Evolutionary conservation across 2,329 filamentous ascomycete species (phyloP), one percentile per base, ranked within the genome.

Genomic region (Ophiocordyceps camponoti-rufipedis): DNA sequence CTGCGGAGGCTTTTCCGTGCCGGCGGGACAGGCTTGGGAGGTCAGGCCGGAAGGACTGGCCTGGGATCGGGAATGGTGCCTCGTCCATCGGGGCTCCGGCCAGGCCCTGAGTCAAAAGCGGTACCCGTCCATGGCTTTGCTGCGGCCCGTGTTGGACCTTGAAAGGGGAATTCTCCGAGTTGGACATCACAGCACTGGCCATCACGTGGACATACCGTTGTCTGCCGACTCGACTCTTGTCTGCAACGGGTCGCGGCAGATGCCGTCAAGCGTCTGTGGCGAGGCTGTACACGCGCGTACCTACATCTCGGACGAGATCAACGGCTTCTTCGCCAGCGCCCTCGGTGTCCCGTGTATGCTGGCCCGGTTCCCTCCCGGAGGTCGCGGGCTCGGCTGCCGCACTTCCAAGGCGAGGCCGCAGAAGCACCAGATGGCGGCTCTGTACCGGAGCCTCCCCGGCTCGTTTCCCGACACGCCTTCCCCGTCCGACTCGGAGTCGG

Each of bases 1-100:
- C 58, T 96, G 91, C 55, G 84, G 79, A 14, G 84, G 84, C 1
- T 94, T 82, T 58, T 67, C 67, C 33, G 69, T 96, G 29, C 81
- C 86, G 1, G 49, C 63, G 1, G 71, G 67, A 2, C 65, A 64
- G 8, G 57, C 69, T 13, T 98, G 91, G 91, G 78, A 84, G 53
- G 71, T 96, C 18, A 76, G 74, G 46, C 69, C 74, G 8, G 87
- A 95, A 63, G 91, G 91, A 0, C 68, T 98, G 2, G 82, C 80
- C 9, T 96, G 89, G 87, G 91, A 98, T 59, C 74, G 91, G 49
- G 89, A 96, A 65, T 98, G 91, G 89, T 96, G 89, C 62, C 67
- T 98, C 18, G 71, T 98, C 13, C 88, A 95, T 58, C 75, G 80
- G 56, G 87, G 85, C 41, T 93, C 88, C 1, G 83, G 85, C 0